Evolutionary conservation across 2,329 filamentous ascomycete genomes (phyloP).

Genomic region (Fusarium nodosum): DNA sequence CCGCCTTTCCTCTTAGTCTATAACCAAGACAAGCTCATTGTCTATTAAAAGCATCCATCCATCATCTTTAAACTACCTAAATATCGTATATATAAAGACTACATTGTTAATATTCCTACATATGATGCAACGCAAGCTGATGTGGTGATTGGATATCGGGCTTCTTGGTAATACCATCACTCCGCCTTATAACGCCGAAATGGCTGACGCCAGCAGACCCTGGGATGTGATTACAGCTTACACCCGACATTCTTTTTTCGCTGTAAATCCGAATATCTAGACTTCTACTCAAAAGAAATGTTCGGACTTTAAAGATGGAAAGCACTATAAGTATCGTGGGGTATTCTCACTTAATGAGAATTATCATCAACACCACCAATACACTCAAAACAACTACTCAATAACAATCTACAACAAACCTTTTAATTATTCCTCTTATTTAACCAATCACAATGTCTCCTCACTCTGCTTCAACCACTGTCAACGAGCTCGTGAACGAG

Average conservation of each 20-base stretch:
- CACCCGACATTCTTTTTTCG: neutral
- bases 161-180: constrained; percentile 2
- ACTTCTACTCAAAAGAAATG: neutral
- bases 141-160: neutral
- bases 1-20: constrained; percentile 8
- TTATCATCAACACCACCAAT: neutral
- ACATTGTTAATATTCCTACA: neutral
- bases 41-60: no score
- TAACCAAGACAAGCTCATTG: neutral
- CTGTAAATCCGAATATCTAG: neutral
- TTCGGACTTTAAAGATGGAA: constrained; percentile 22
- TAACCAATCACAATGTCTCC: constrained; percentile 26
- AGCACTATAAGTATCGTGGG: constrained; percentile 14
- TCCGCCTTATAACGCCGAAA: constrained; percentile 8
- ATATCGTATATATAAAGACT: no score
- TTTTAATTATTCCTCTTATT: neutral
- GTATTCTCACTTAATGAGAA: neutral
- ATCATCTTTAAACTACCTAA: no score
- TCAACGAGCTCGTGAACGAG: constrained; percentile 48
- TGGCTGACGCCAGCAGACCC: constrained; percentile 43
- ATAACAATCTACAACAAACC: neutral
- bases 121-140: neutral
- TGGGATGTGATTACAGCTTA: constrained; percentile 1
- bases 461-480: constrained; percentile 42
- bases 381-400: constrained; percentile 2